Base-by-base conservation (phyloP, 2,329 filamentous ascomycete genomes). In the Sporothrix schenckii region DNA sequence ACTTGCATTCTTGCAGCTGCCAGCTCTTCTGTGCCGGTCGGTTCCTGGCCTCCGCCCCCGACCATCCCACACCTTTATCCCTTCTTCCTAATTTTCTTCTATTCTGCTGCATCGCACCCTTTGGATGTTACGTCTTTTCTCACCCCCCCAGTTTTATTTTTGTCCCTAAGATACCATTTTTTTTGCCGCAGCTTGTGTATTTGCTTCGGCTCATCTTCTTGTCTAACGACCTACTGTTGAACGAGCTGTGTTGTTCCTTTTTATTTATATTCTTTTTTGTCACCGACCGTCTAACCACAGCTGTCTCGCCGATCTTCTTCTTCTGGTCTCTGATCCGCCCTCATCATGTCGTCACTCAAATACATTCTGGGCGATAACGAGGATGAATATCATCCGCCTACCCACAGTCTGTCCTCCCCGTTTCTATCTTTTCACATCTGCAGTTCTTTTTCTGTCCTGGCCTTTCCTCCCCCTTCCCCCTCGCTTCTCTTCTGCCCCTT, bases 321-420 rank as follows among this genome's bases (percentile, higher is more conserved):
- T 6, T 44, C 13, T 27, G 21, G 19, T 10, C 49, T 47, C 58
- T 13, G 9, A 16, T 13, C 39, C 27, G 13, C 58, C 68, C 27
- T 14, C 58, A 71, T 67, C 60, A 71, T 71, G 70, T 66, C 67
- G 52, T 68, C 69, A 21, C 70, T 71, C 41, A 67, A 58, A 49
- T 69, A 60, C 54, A 71, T 71, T 53, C 49, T 71, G 1, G 61
- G 54, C n/a, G 63, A 65, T 11, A 65, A 71, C 27, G 67, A 58
- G 44, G 68, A 66, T 24, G 34, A 67, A 16, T 50, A 19, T 24
- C 61, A 60, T 30, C 54, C 63, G 39, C 49, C 34, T 49, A 49
- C 60, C 50, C 19, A 30, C 27, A 58, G 56, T 67, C 49, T 19
- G 50, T 63, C 53, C 16, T 47, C 21, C 16, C 39, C 39, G 13